phyloP scores from a whole-genome alignment of 2,329 filamentous ascomycete species.

The Domatiomyces globalis region DNA sequence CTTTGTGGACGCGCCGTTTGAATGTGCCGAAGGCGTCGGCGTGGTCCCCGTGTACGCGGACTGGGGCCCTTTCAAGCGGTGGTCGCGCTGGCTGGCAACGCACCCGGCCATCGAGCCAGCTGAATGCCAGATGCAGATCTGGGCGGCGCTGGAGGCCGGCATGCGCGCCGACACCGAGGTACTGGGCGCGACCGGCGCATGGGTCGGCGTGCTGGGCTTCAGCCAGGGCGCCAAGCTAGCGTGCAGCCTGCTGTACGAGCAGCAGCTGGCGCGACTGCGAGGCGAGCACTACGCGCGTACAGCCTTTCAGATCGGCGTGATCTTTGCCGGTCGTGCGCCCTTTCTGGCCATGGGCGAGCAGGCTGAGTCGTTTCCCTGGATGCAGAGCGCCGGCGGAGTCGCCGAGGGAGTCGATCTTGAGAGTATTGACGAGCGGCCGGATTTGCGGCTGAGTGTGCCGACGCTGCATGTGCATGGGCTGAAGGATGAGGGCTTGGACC shows the following conservation, averaged over 20 bases:
- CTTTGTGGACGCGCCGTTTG: slow-evolving; percentile 57
- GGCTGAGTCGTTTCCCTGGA: slow-evolving; percentile 13
- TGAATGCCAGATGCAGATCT: slow-evolving; percentile 26
- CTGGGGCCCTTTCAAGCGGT: slow-evolving; percentile 50
- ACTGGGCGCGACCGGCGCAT: slow-evolving; percentile 32
- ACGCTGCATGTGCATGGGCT: slow-evolving; percentile 57
- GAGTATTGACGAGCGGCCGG: slow-evolving; percentile 19
- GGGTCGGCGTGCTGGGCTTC: slow-evolving; percentile 50
- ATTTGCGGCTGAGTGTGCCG: slow-evolving; percentile 41
- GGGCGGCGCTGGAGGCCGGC: slow-evolving; percentile 35
- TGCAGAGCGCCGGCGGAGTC: slow-evolving; percentile 17
- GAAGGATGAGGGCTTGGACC: slow-evolving; percentile 43
- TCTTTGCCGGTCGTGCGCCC: slow-evolving; percentile 49
- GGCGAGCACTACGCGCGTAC: slow-evolving; percentile 14
- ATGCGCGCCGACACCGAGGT: slow-evolving; percentile 44
- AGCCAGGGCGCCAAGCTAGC: slow-evolving; percentile 52
- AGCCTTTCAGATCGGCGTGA: slow-evolving; percentile 45
- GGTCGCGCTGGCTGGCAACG: slow-evolving; percentile 49
- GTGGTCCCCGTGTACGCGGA: slow-evolving; percentile 43
- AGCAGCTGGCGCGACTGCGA: slow-evolving; percentile 36
- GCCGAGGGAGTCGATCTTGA: slow-evolving; percentile 15
- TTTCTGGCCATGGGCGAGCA: slow-evolving; percentile 28
- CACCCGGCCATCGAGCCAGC: slow-evolving; percentile 39
- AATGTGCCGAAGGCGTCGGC: slow-evolving; percentile 30
- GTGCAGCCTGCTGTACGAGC: slow-evolving; percentile 44